phyloP scores from a whole-genome alignment of 1,139 yeast genomes.

The Hyphopichia pseudoburtonii region DNA sequence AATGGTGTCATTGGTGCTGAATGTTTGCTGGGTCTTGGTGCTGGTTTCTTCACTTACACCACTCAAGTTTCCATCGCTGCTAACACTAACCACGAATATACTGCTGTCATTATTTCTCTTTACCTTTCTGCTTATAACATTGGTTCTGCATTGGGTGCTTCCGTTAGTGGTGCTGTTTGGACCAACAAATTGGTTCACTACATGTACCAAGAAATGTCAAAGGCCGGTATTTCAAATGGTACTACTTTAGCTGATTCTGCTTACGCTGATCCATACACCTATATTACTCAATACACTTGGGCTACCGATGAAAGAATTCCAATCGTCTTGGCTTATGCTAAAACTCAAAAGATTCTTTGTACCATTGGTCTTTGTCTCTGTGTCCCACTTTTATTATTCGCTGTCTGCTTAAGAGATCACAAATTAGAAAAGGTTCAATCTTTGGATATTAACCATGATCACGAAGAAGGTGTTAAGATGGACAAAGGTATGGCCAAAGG shows the following conservation, averaged over 20 bases:
- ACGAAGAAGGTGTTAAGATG: slow-evolving; percentile 22
- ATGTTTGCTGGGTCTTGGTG: slow-evolving; percentile 70
- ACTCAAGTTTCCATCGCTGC: slow-evolving; percentile 65
- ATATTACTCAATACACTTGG: slow-evolving; percentile 50
- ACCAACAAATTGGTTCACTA: slow-evolving; percentile 43
- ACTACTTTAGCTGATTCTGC: slow-evolving; percentile 41
- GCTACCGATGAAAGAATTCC: slow-evolving; percentile 59
- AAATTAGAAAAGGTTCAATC: slow-evolving; percentile 41
- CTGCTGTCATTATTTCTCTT: slow-evolving; percentile 62
- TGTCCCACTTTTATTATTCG: slow-evolving; percentile 47
- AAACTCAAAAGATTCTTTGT: slow-evolving; percentile 58
- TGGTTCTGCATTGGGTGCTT: slow-evolving; percentile 57
- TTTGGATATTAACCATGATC: slow-evolving; percentile 25
- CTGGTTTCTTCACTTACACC: slow-evolving; percentile 69
- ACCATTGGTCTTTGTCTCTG: slow-evolving; percentile 58
- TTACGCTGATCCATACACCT: slow-evolving; percentile 54
- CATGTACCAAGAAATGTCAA: slow-evolving; percentile 17
- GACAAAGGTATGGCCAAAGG: slow-evolving; percentile 37
- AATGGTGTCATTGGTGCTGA: slow-evolving; percentile 67
- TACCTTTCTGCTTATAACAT: slow-evolving; percentile 56
- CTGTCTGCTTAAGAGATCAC: slow-evolving; percentile 58
- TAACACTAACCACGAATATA: slow-evolving; percentile 59
- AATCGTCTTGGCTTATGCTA: slow-evolving; percentile 56
- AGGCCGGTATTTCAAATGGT: slow-evolving; percentile 13
- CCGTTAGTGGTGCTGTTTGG: slow-evolving; percentile 69